Base-by-base conservation (phyloP, 169 alveolate genomes). In the Theileria annulata region DNA sequence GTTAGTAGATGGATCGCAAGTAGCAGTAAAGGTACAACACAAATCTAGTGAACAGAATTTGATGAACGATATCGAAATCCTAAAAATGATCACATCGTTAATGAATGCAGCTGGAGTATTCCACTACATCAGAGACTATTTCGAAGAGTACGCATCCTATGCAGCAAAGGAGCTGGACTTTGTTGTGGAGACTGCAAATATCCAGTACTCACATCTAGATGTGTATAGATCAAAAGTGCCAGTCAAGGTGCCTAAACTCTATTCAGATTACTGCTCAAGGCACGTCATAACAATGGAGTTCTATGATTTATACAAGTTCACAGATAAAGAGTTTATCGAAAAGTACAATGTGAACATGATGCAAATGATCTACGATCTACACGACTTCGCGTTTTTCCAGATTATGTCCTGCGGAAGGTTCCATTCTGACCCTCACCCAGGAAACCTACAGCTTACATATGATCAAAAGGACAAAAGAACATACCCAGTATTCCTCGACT, bases 371-470 rank as follows among this genome's bases (percentile, higher is more conserved):
- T 86, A 86, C 72, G 92, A 79, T 64, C 69, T 91, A n/a, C 83
- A 84, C 73, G 95, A 91, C 71, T 91, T 84, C 64, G 86, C 89
- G 62, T 72, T 91, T 0, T 91, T 73, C 74, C 94, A 89, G 79
- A 85, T 91, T 23, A 88, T 91, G 66, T 75, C 75, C 48, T 84
- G 75, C 49, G 97, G 96, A 15, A 88, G 87, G 70, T 92, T 95
- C 60, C 98, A 95, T 75, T 96, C 95, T n/a, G 98, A 95, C 62
- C 98, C 98, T 1, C 98, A 95, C 72, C 97, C 98, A 6, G 97
- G 98, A 13, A 95, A 95, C 80, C 78, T 94, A 19, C 87, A 91
- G 27, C 94, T 95, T 23, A 87, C 87, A 69, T 66, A 86, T 27
- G 77, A 69, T 37, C 70, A 69, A 25, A 56, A 21, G 30, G 90